Conservation (phyloP, 164 flowering plant species). For the Akebia trifoliata region DNA sequence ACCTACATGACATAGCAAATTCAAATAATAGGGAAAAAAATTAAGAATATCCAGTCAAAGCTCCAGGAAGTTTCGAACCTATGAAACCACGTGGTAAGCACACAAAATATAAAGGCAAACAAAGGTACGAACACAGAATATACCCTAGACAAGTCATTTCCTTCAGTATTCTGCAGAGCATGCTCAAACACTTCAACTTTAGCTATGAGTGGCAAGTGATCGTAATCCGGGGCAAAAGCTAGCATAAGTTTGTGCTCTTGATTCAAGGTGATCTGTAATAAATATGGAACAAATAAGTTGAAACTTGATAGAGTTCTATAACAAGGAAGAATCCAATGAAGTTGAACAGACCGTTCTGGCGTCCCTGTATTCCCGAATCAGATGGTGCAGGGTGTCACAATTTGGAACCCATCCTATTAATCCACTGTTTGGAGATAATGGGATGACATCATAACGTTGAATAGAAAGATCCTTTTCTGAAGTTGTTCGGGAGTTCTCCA, state of each 20-base stretch:
- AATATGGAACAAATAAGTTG: conserved; percentile 5
- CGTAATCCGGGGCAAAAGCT: conserved; percentile 94
- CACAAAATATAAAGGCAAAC: background rate
- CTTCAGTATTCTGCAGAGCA: conserved; percentile 86
- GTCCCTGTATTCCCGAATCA: conserved; percentile 92
- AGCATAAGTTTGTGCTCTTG: conserved; percentile 94
- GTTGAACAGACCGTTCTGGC: conserved; percentile 68
- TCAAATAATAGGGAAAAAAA: background rate
- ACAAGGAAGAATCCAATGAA: conserved; percentile 1
- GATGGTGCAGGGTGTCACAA: conserved; percentile 92
- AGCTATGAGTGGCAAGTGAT: conserved; percentile 89
- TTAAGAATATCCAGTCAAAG: background rate
- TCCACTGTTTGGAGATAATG: conserved; percentile 96
- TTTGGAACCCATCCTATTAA: conserved; percentile 96
- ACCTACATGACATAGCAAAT: conserved; percentile 40
- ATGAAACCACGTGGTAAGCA: background rate
- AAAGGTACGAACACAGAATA: conserved; percentile 9
- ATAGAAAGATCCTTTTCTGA: conserved; percentile 90
- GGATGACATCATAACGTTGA: conserved; percentile 85
- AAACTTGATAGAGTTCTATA: background rate
- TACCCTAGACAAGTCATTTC: conserved; percentile 91
- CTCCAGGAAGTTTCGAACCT: background rate
- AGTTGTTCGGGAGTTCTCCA: conserved; percentile 86
- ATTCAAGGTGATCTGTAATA: conserved; percentile 65
- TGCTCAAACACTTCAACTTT: conserved; percentile 97